Evolutionary conservation across 805 yeast species (phyloP), one percentile per base, ranked within the genome.

Genomic region (Suhomyces pyralidae): DNA sequence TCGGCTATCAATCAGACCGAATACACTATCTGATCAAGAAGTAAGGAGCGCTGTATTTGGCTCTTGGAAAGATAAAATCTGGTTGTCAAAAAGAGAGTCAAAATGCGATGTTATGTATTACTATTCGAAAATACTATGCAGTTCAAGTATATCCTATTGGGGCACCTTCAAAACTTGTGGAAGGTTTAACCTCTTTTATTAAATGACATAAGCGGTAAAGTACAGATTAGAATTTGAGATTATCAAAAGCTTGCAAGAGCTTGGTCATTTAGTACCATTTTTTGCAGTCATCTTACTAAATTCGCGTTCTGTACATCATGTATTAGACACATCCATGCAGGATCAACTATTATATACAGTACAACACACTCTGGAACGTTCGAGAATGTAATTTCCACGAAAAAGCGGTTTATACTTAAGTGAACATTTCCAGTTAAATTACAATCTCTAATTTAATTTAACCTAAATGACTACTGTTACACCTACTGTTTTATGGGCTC

Each of bases 401-500:
- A 44, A 26, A 44, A 44, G 36, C 34, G 15, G 26, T 14, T 10
- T 6, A 14, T 25, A 24, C 26, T 44, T 44, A 24, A 44, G 32
- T 26, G 26, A 26, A 40, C 32, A 26, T 30, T 36, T 48, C 24
- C 46, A 14, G 30, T 28, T 17, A 9, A 9, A 19, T 19, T 14
- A 19, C 24, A 45, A 40, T 10, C 45, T 17, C 9, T n/a, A 38
- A 12, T 26, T 38, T 22, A 44, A 34, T 5, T 44, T 4, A n/a
- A 14, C 26, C 43, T 36, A 46, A 32, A 63, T 43, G 72, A 63
- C 66, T 7, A 57, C 61, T 47, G 54, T 56, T 44, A 59, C 67
- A 46, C 82, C 85, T 46, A 74, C 71, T 76, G 93, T 90, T 40
- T 77, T 84, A 67, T 93, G 99, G 99, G 98, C 99, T 10, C 99